phyloP scores from a whole-genome alignment of 78 protist species.

The Chrysochromulina parva region DNA sequence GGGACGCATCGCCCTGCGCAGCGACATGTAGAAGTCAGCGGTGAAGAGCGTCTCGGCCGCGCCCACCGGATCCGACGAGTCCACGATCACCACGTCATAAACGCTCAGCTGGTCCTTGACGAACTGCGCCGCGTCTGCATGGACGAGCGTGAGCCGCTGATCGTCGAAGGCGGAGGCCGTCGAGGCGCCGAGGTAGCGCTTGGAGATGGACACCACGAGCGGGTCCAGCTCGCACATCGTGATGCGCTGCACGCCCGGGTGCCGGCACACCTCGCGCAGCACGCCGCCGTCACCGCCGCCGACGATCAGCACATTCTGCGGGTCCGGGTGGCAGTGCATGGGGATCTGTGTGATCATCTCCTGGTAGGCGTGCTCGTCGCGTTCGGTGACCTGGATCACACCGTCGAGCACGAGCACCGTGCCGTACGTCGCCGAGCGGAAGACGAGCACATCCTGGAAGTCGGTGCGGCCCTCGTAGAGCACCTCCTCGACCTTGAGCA shows the following conservation, averaged over 20 bases:
- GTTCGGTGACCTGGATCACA: slow-evolving; percentile 80
- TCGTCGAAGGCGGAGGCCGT: slow-evolving; percentile 71
- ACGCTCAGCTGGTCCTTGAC: slow-evolving; percentile 56
- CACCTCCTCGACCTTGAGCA: slow-evolving; percentile 84
- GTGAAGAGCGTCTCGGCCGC: slow-evolving; percentile 14
- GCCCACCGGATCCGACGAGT: slow-evolving; percentile 93
- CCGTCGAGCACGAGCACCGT: slow-evolving; percentile 91
- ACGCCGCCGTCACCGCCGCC: slow-evolving; percentile 99
- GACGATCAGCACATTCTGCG: slow-evolving; percentile 83
- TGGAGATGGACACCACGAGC: slow-evolving; percentile 73
- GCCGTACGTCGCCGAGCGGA: slow-evolving; percentile 86
- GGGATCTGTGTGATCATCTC: slow-evolving; percentile 96
- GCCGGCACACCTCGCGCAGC: slow-evolving; percentile 72
- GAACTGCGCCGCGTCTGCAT: slow-evolving; percentile 89
- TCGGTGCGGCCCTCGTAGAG: slow-evolving; percentile 72
- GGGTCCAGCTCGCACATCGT: slow-evolving; percentile 19
- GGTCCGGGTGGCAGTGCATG: slow-evolving; percentile 82
- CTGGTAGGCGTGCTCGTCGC: slow-evolving; percentile 95
- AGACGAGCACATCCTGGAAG: slow-evolving; percentile 78
- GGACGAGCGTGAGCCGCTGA: slow-evolving; percentile 59
- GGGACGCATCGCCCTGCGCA: neutral
- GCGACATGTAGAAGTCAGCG: neutral
- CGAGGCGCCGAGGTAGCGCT: slow-evolving; percentile 71
- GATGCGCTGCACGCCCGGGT: neutral
- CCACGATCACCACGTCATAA: slow-evolving; percentile 95